phyloP scores from a whole-genome alignment of 2,329 filamentous ascomycete species.

The Trichoderma afroharzianum region DNA sequence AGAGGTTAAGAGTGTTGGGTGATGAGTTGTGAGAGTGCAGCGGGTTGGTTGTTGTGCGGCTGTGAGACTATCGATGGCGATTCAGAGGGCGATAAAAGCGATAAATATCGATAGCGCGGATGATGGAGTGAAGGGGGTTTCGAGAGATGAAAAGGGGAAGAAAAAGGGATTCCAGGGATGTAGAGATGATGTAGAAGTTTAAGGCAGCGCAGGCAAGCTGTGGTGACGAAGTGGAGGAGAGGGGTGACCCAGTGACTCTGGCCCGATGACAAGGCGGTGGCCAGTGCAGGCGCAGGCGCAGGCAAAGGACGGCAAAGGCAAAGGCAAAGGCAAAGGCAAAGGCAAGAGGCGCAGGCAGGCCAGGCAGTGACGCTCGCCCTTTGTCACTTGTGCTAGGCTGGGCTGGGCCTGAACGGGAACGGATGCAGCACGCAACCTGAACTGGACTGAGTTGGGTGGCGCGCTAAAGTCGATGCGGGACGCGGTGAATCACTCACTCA shows the following conservation, averaged over 20 bases:
- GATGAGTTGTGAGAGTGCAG: neutral
- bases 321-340: conserved; percentile 20
- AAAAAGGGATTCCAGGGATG: conserved; percentile 15
- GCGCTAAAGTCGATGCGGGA: conserved; percentile 5
- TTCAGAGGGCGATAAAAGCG: neutral
- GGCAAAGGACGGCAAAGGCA: neutral
- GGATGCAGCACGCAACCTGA: neutral
- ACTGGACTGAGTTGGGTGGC: neutral
- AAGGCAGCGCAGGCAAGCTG: conserved; percentile 11
- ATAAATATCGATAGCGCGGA: neutral
- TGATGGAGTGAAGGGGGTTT: neutral
- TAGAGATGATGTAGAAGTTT: conserved; percentile 20
- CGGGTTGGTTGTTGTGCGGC: neutral
- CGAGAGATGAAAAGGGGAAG: conserved; percentile 7
- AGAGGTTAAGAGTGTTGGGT: neutral
- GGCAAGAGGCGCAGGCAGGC: conserved; percentile 16
- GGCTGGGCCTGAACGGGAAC: neutral
- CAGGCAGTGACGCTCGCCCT: conserved; percentile 20
- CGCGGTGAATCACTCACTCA: conserved; percentile 10
- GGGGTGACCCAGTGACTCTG: conserved; percentile 16
- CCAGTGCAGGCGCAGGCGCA: conserved; percentile 18
- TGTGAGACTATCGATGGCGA: neutral
- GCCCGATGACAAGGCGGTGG: conserved; percentile 24
- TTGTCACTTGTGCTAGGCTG: neutral
- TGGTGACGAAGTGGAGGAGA: conserved; percentile 19